Conservation (phyloP, 164 flowering plant species). For the Dillenia suffruticosa region DNA sequence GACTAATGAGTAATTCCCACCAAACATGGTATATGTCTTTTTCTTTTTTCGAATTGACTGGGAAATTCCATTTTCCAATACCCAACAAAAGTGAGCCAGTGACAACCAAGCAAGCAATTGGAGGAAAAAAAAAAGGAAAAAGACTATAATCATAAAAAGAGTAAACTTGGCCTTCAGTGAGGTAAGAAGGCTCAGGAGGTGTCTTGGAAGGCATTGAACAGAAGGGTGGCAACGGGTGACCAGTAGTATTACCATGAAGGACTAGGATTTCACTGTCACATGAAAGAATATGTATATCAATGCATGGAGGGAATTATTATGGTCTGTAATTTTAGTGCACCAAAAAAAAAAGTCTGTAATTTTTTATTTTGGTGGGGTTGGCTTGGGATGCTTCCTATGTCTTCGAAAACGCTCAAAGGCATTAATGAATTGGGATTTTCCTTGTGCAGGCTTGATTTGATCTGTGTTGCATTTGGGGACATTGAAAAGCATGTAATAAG, state of each 20-base stretch:
- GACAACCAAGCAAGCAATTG: constrained; percentile 13
- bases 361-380: constrained; percentile 24
- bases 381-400: constrained; percentile 36
- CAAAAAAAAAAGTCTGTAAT: too few relatives aligned
- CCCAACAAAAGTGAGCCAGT: constrained; percentile 22
- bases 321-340: constrained; percentile 12
- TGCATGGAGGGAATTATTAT: too few relatives aligned
- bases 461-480: constrained; percentile 36
- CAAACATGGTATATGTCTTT: constrained; percentile 5
- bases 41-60: constrained; percentile 13
- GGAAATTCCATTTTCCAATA: constrained; percentile 24
- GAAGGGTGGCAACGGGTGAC: too few relatives aligned
- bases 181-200: constrained; percentile 7
- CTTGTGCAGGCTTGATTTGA: constrained; percentile 30
- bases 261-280: too few relatives aligned
- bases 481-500: constrained; percentile 26
- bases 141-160: constrained; percentile 7
- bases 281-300: too few relatives aligned
- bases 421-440: constrained; percentile 19
- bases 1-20: constrained; percentile 13
- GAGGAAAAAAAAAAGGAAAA: constrained; percentile 11
- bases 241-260: too few relatives aligned
- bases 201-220: constrained; percentile 12
- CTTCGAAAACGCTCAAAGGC: constrained; percentile 41
- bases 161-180: constrained; percentile 21